Conservation (phyloP, 2,329 filamentous ascomycete species). For the Colletotrichum truncatum region DNA sequence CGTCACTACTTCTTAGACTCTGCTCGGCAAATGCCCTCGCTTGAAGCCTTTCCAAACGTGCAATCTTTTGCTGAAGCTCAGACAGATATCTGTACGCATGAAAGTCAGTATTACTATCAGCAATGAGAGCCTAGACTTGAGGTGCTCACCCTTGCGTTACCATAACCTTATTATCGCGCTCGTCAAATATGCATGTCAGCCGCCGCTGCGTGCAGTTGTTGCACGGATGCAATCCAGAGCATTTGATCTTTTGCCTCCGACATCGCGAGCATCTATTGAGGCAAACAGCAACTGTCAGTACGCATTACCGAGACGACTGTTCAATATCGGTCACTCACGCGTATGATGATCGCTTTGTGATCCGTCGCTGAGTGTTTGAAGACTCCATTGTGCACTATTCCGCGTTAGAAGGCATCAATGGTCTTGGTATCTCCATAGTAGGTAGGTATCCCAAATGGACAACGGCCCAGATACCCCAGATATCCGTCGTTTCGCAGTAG, state of each 20-base stretch:
- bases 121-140: background rate
- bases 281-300: background rate
- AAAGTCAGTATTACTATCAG: background rate
- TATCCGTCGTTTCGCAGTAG: background rate
- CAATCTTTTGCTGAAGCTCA: constrained; percentile 17
- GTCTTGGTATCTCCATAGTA: background rate
- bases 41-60: constrained; percentile 7
- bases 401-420: background rate
- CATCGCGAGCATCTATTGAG: constrained; percentile 16
- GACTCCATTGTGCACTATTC: constrained; percentile 6
- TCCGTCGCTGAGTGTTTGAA: constrained; percentile 17
- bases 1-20: background rate
- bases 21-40: background rate
- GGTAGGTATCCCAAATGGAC: constrained; percentile 1
- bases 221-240: constrained; percentile 23
- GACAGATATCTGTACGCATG: background rate
- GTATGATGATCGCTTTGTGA: constrained; percentile 18
- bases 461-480: background rate
- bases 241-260: constrained; percentile 27
- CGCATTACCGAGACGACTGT: background rate
- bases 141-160: constrained; percentile 13
- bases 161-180: constrained; percentile 26
- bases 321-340: background rate
- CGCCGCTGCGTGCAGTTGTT: constrained; percentile 25
- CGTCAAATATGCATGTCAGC: constrained; percentile 20